Evolutionary conservation across 1,284 basidiomycete species (phyloP), one percentile per base, ranked within the genome.

Genomic region (Irpex sp.): DNA sequence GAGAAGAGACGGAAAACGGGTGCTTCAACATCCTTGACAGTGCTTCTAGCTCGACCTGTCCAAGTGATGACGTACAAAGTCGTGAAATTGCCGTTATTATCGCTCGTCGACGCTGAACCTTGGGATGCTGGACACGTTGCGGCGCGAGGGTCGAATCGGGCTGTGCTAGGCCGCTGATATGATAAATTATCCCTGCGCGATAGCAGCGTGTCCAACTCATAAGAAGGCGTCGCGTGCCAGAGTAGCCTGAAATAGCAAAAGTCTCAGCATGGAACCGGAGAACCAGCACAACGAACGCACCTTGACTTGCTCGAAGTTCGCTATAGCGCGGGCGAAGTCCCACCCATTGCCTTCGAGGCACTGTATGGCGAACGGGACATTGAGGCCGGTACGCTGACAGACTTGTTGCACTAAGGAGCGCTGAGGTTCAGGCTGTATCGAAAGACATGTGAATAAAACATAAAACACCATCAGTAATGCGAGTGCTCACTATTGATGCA

Each of bases 231-330:
- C 70, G 47, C 65, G 67, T 53, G 65, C 59, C 8, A 71, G 61
- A 6, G 68, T 70, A 56, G 63, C 64, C 70, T 71, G 62, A 1
- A 9, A n/a, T 50, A 19, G 6, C 26, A 26, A 26, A 35, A 31
- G 37, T 62, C 55, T 33, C 63, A 37, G 15, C 6, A 60, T 8
- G 39, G 35, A 59, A 9, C 43, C 58, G 36, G 51, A n/a, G 19
- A 15, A 26, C 36, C 21, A 59, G 36, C 61, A 50, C 15, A 50
- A 35, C 15, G 59, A 26, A 72, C 82, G 64, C 68, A 90, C 89
- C 84, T 90, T 90, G 69, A 93, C 90, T 70, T 90, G 83, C 69
- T 93, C 85, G 74, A 94, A 97, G 71, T 95, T 95, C 59, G 81
- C 81, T 46, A 93, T 72, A 0, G 94, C 94, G 63, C 82, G 80